These are phyloP conservation scores for rapeseed (Brassica napus) DNA, from an alignment of 345 rosid species.

Conservation along the genomic window Da-Ae NC_063452.1:53880001-53880500, in stretches of 20 bases:
- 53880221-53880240: slow-evolving; percentile 25
- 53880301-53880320: slow-evolving; percentile 6
- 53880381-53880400: slow-evolving; percentile 14
- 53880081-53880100: slow-evolving; percentile 25
- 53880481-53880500: slow-evolving; percentile 34
- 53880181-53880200: slow-evolving; percentile 33
- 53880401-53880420: slow-evolving; percentile 33
- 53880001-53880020: slow-evolving; percentile 26
- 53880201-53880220: slow-evolving; percentile 32
- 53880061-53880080: slow-evolving; percentile 25
- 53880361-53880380: slow-evolving; percentile 30
- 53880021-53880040: slow-evolving; percentile 21
- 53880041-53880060: slow-evolving; percentile 34
- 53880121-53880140: slow-evolving; percentile 33
- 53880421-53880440: slow-evolving; percentile 32
- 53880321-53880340: slow-evolving; percentile 27
- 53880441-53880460: slow-evolving; percentile 24
- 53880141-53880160: slow-evolving; percentile 22
- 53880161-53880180: slow-evolving; percentile 31
- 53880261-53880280: slow-evolving; percentile 27
- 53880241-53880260: slow-evolving; percentile 27
- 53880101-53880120: slow-evolving; percentile 21
- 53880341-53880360: slow-evolving; percentile 20
- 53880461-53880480: background rate
- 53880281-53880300: background rate